Percentiles rank a stretch among this genome's conserved stretches.
phyloP scores from a whole-genome alignment of 768 basidiomycete species.

The Clitopilus passeckerianus region DNA sequence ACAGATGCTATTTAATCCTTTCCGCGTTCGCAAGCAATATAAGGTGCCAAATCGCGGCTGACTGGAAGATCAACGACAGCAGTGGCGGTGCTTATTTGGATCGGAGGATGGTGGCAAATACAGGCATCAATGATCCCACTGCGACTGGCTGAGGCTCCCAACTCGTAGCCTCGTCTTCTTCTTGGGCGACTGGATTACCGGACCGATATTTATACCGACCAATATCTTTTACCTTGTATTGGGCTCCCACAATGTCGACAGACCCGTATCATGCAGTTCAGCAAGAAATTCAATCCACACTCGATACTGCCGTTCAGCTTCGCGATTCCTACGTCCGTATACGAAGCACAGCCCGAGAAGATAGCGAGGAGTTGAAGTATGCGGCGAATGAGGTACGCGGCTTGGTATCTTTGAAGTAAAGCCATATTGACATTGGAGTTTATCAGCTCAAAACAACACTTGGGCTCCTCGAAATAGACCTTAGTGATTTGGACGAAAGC shows the following conservation, averaged over 20 bases:
- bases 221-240: background rate
- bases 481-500: slow-evolving; percentile 92
- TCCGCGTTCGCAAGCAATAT: background rate
- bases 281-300: slow-evolving; percentile 72
- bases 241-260: slow-evolving; percentile 43
- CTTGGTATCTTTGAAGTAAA: background rate
- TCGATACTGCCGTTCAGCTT: slow-evolving; percentile 67
- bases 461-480: slow-evolving; percentile 74
- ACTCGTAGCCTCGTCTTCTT: too few relatives aligned
- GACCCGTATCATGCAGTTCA: slow-evolving; percentile 90
- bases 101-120: too few relatives aligned
- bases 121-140: too few relatives aligned
- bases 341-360: slow-evolving; percentile 64
- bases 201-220: too few relatives aligned
- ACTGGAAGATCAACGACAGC: too few relatives aligned
- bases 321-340: slow-evolving; percentile 76
- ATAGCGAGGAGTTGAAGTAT: slow-evolving; percentile 78
- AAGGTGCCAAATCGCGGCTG: background rate
- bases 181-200: too few relatives aligned
- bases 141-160: too few relatives aligned
- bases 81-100: too few relatives aligned
- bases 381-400: slow-evolving; percentile 68
- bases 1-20: background rate
- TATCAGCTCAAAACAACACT: slow-evolving; percentile 73
- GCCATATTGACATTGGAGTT: background rate